These are phyloP conservation scores for Trichoderma virens DNA, from an alignment of 495 filamentous ascomycete species.

Conservation along the genomic window DNA sequence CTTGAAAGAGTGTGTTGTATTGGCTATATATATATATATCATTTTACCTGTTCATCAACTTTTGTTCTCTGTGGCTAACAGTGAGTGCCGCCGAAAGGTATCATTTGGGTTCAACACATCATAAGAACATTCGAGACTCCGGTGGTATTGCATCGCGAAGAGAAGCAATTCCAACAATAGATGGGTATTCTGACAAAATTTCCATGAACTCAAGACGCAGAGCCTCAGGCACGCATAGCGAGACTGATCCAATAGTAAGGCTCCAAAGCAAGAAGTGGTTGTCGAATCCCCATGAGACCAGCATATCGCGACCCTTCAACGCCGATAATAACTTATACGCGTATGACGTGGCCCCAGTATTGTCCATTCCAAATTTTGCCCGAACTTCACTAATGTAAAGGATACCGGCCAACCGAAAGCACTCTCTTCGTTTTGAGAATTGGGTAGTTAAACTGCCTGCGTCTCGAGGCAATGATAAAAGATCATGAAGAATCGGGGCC, in stretches of 20 bases:
- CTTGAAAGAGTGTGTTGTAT: too few relatives aligned
- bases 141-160: background rate
- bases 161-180: background rate
- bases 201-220: background rate
- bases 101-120: background rate
- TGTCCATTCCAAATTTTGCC: slow-evolving; percentile 4
- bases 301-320: background rate
- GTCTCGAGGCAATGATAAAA: background rate
- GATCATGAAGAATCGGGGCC: background rate
- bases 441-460: background rate
- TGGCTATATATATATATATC: too few relatives aligned
- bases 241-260: background rate
- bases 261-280: background rate
- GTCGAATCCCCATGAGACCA: background rate
- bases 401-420: background rate
- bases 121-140: background rate
- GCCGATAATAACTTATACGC: background rate
- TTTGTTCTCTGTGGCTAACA: too few relatives aligned
- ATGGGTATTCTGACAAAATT: background rate
- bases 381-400: background rate
- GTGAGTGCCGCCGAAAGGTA: too few relatives aligned
- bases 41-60: too few relatives aligned
- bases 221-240: background rate
- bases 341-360: background rate
- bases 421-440: background rate